Conservation (phyloP, 257 asterid species). For the Misopates orontium region DNA sequence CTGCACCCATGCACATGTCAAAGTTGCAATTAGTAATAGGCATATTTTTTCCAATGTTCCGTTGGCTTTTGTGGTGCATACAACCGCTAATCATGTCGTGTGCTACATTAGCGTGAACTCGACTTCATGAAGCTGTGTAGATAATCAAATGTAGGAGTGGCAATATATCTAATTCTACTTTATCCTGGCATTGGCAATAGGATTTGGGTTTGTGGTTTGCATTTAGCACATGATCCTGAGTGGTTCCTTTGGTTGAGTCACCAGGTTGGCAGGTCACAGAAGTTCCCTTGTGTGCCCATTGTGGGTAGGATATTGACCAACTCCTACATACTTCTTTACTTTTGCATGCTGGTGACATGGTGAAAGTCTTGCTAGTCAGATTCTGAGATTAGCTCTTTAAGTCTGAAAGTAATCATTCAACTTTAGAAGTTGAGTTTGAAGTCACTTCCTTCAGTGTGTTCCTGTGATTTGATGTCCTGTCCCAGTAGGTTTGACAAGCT, state of each 20-base stretch:
- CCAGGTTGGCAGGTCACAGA: too few species aligned
- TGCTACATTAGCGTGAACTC: too few species aligned
- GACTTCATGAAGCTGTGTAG: too few species aligned
- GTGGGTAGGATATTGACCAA: neutral
- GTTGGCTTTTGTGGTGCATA: neutral
- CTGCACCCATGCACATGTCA: neutral
- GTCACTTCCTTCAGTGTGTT: conserved; percentile 6
- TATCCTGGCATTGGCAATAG: neutral
- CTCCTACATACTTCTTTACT: neutral
- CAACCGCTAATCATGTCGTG: conserved; percentile 5
- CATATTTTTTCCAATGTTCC: neutral
- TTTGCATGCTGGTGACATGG: neutral
- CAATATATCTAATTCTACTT: neutral
- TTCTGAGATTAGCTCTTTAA: neutral
- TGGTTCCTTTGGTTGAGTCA: conserved; percentile 16
- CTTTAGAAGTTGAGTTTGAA: neutral
- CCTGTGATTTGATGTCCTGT: neutral
- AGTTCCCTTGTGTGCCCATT: too few species aligned
- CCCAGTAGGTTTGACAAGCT: neutral
- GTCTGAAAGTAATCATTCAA: too few species aligned
- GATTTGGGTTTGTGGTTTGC: conserved; percentile 8
- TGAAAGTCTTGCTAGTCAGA: neutral
- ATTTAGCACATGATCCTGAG: conserved; percentile 13
- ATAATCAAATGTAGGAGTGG: neutral
- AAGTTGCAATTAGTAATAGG: conserved; percentile 1